Base-by-base conservation (phyloP, 768 basidiomycete species). In the Exsudoporus frostii region DNA sequence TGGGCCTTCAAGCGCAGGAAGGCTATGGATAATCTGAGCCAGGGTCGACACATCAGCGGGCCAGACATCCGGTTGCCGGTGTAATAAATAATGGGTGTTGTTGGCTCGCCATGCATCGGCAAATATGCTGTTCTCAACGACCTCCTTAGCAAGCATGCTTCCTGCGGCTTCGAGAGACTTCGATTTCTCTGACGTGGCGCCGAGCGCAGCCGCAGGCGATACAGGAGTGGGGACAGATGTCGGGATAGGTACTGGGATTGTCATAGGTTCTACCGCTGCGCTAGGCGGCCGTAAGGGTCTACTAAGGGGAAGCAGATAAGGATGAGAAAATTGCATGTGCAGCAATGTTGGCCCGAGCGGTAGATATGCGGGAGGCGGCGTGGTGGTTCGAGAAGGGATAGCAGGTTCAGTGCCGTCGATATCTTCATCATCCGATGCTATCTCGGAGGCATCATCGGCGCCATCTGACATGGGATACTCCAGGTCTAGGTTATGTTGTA, bases 211-310 rank as follows among this genome's bases (percentile, higher is more conserved):
- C 5, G 88, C 89, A 19, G 91, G 91, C 0, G 90, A 92, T 3
- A 92, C 88, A 1, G 91, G 91, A 0, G 91, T 93, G 1, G 89
- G 90, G 0, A 86, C 90, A n/a, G 79, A 79, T 3, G 74, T 73
- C 4, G 71, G 71, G 5, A 76, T 64, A 14, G 74, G 67, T 15
- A 73, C 64, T 0, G 75, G 70, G 4, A 76, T 72, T 57, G 73
- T 72, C 42, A 76, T 75, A 9, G 78, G 75, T 13, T 75, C 74
- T 3, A 79, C 74, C 24, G 76, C 75, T 10, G 79, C 74, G 1
- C 77, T 85, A 1, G 83, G 83, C 1, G 84, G 79, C 1, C 81
- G 80, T 3, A 90, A 70, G 4, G 86, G 78, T 24, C 71, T 75
- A 59, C 84, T 81, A 37, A 85, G 69, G 2, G 84, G 76, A n/a